Conservation (phyloP, 2,329 filamentous ascomycete species). For the Orbilia ellipsospora region DNA sequence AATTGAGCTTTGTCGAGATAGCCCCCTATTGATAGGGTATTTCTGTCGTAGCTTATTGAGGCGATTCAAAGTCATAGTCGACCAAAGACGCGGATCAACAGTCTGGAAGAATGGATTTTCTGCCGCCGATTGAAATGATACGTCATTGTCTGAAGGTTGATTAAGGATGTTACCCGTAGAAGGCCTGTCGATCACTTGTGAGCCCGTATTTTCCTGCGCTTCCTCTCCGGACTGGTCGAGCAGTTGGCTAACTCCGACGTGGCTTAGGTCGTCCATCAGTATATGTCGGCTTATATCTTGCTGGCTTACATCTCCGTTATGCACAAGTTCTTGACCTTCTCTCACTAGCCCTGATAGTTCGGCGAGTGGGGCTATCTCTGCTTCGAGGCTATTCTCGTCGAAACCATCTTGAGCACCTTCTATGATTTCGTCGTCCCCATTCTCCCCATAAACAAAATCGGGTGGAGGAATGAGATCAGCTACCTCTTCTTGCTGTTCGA, state of each 20-base stretch:
- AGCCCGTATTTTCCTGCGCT: neutral
- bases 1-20: conserved; percentile 13
- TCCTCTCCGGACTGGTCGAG: neutral
- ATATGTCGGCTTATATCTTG: too few species aligned
- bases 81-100: neutral
- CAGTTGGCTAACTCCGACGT: neutral
- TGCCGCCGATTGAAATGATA: neutral
- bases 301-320: too few species aligned
- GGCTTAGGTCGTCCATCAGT: too few species aligned
- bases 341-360: too few species aligned
- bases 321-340: too few species aligned
- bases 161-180: neutral
- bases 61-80: neutral
- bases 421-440: neutral
- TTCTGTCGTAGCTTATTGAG: neutral
- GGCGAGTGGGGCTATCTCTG: neutral
- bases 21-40: neutral
- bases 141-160: neutral
- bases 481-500: too few species aligned
- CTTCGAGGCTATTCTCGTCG: neutral
- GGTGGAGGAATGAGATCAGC: neutral
- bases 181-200: conserved; percentile 2
- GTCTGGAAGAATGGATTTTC: too few species aligned
- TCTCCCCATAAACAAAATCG: conserved; percentile 1
- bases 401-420: neutral